Percentiles rank a stretch among this genome's conserved stretches.
phyloP scores from a whole-genome alignment of 192 early-diverging fungal genomes.

The Backusella psychrophila region DNA sequence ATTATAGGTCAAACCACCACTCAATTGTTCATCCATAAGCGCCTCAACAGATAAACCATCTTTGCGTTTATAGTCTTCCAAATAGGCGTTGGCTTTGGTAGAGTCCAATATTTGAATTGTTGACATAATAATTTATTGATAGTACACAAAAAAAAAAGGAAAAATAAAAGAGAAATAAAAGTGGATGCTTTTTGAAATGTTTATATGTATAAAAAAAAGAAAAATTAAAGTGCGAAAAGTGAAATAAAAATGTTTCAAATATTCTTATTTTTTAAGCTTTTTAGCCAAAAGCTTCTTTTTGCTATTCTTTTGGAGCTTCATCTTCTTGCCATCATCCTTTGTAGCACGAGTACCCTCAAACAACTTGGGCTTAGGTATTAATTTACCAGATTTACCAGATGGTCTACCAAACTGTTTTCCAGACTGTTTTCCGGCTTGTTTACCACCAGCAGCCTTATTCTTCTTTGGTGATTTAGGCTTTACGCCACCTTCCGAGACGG shows the following conservation, averaged over 20 bases:
- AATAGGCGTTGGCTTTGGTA: neutral
- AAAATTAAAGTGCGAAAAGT: conserved; percentile 1
- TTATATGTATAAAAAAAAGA: neutral
- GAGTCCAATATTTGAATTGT: neutral
- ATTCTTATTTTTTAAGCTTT: conserved; percentile 13
- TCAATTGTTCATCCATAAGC: conserved; percentile 75
- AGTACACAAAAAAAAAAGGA: neutral
- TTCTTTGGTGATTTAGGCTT: neutral
- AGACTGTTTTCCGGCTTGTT: conserved; percentile 17
- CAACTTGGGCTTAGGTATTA: conserved; percentile 21
- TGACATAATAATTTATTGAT: conserved; percentile 5
- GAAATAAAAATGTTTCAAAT: neutral
- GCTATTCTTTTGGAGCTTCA: conserved; percentile 18
- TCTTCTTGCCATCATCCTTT: conserved; percentile 37
- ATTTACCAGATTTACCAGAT: conserved; percentile 33
- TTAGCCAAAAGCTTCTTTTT: conserved; percentile 10
- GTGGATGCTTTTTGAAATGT: neutral
- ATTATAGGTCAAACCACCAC: conserved; percentile 95
- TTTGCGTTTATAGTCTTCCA: conserved; percentile 27
- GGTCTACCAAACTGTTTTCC: neutral
- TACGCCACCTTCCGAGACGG: conserved; percentile 28
- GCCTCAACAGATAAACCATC: conserved; percentile 87
- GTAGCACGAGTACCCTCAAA: conserved; percentile 56
- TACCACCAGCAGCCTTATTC: conserved; percentile 14
- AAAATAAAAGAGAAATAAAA: neutral